These are phyloP conservation scores for Phaeotremella fagi DNA, from an alignment of 768 basidiomycete genomes.

Conservation along the genomic window DNA sequence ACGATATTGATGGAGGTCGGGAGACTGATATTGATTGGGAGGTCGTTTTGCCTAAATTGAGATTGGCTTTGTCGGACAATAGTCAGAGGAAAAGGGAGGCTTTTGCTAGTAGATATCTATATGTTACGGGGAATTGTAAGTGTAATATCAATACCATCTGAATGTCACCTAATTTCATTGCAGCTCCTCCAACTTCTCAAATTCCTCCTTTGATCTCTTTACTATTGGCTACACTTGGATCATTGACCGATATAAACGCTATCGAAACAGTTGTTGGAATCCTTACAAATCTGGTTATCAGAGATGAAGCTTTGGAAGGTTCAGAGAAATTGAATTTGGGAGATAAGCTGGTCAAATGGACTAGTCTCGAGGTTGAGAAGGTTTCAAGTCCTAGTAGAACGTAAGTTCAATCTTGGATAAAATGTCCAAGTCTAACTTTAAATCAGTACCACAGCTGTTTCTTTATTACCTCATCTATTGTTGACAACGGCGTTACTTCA, in stretches of 20 bases:
- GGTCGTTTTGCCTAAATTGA: conserved; percentile 13
- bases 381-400: conserved; percentile 58
- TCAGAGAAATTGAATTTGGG: conserved; percentile 57
- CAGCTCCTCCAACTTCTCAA: conserved; percentile 35
- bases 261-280: conserved; percentile 30
- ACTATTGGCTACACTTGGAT: conserved; percentile 20
- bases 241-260: conserved; percentile 23
- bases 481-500: conserved; percentile 22
- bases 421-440: neutral
- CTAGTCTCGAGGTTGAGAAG: conserved; percentile 61
- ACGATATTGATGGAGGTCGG: conserved; percentile 4
- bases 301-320: conserved; percentile 42
- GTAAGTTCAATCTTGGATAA: conserved; percentile 50
- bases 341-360: conserved; percentile 70
- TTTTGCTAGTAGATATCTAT: conserved; percentile 28
- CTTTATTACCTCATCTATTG: conserved; percentile 30
- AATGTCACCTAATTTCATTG: neutral
- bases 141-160: neutral
- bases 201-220: conserved; percentile 21
- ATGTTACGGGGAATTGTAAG: conserved; percentile 30
- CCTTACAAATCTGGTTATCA: conserved; percentile 25
- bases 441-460: conserved; percentile 17
- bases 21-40: conserved; percentile 37
- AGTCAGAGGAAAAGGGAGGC: conserved; percentile 32
- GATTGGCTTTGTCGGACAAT: conserved; percentile 21